Conservation (phyloP, 441 rosid species). For the Macaranga tanarius region DNA sequence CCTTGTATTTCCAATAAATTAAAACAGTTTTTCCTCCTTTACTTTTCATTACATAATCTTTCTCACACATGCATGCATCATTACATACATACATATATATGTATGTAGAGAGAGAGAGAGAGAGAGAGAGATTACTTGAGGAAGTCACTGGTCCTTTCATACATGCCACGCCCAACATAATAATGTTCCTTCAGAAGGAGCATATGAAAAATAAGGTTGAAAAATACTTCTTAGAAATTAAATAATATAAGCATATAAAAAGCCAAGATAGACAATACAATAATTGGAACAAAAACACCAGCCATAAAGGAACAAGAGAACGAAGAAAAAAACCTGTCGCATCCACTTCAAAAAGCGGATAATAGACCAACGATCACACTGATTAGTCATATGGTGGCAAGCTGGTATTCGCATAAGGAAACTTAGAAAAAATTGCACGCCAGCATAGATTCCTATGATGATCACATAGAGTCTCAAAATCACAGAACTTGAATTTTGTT, state of each 20-base stretch:
- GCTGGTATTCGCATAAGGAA: constrained; percentile 90
- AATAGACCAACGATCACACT: constrained; percentile 79
- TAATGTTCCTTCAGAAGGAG: constrained; percentile 68
- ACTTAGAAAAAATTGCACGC: constrained; percentile 78
- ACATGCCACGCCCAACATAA: constrained; percentile 98
- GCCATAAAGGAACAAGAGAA: constrained; percentile 7
- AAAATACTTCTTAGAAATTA: not conserved
- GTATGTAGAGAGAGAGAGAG: not conserved
- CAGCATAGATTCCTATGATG: constrained; percentile 79
- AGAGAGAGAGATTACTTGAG: constrained; percentile 54
- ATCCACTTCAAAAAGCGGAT: constrained; percentile 92
- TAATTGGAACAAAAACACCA: constrained; percentile 12
- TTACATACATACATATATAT: not conserved
- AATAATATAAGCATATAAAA: not conserved
- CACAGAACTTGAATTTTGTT: constrained; percentile 47
- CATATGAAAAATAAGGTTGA: constrained; percentile 14
- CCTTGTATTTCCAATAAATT: not conserved
- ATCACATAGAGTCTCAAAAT: constrained; percentile 71
- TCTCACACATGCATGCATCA: not conserved
- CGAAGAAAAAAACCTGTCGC: constrained; percentile 74
- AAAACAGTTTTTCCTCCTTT: not conserved
- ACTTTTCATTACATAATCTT: not conserved
- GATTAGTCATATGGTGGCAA: constrained; percentile 74
- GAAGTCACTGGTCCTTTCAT: constrained; percentile 85
- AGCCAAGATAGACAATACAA: constrained; percentile 2